phyloP scores from a whole-genome alignment of 1,284 basidiomycete species.

The Trichosporon sp. region DNA sequence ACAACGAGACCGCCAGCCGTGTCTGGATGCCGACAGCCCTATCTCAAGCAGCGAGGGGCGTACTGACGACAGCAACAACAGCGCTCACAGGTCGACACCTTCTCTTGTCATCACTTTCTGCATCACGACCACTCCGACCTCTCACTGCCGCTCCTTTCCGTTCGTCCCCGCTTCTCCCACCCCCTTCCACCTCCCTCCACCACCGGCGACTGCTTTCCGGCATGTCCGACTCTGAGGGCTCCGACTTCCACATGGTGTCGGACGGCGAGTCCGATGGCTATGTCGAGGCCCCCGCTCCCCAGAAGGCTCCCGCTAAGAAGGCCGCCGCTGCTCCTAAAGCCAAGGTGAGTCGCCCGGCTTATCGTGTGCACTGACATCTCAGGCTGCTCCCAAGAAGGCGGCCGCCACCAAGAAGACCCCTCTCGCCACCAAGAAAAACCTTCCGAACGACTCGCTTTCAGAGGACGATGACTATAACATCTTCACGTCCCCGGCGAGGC shows the following conservation, averaged over 20 bases:
- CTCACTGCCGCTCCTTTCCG: background rate
- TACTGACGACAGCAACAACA: conserved; percentile 7
- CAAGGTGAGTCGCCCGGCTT: conserved; percentile 24
- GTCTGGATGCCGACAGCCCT: conserved; percentile 3
- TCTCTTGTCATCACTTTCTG: background rate
- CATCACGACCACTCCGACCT: background rate
- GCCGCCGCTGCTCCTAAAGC: conserved; percentile 28
- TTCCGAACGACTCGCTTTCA: conserved; percentile 55
- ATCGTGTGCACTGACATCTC: background rate
- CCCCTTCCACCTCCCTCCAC: background rate
- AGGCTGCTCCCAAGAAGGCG: conserved; percentile 51
- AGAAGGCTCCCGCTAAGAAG: conserved; percentile 33
- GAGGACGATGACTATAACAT: conserved; percentile 51
- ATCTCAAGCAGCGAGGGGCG: background rate
- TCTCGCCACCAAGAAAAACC: conserved; percentile 62
- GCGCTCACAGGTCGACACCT: conserved; percentile 1
- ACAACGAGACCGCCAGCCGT: background rate
- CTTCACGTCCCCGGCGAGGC: conserved; percentile 37
- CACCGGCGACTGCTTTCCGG: conserved; percentile 8
- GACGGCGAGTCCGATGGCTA: conserved; percentile 45
- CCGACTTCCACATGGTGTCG: conserved; percentile 28
- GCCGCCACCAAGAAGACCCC: conserved; percentile 50
- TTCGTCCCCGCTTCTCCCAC: background rate
- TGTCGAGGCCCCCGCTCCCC: conserved; percentile 21
- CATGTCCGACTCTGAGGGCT: conserved; percentile 48